phyloP scores from a whole-genome alignment of 2,329 filamentous ascomycete species.

The Coniochaeta sp. region DNA sequence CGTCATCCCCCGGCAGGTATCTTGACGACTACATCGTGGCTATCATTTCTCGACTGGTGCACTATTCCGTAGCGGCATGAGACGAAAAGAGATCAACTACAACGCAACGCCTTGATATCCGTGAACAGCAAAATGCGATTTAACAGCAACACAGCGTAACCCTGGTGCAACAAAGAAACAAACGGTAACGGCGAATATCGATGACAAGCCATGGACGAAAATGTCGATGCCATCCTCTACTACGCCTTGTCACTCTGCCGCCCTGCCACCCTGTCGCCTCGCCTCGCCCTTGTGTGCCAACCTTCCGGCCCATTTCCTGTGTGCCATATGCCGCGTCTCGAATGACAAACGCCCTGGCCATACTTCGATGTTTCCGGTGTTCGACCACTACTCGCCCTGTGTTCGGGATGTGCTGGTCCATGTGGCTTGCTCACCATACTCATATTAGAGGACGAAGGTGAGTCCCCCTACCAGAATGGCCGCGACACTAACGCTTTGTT shows the following conservation, averaged over 20 bases:
- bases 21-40: constrained; percentile 1
- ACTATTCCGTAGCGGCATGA: constrained; percentile 2
- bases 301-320: background rate
- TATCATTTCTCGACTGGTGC: constrained; percentile 1
- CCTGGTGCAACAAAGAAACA: background rate
- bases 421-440: too few species aligned
- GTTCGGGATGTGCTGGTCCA: too few species aligned
- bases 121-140: background rate
- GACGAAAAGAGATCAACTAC: background rate
- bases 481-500: background rate
- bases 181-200: background rate
- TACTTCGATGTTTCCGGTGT: background rate
- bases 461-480: background rate
- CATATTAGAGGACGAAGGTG: background rate
- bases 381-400: too few species aligned
- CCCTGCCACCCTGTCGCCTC: too few species aligned
- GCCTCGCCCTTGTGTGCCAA: background rate
- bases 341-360: background rate
- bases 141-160: background rate
- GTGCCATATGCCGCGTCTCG: background rate
- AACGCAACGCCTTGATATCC: background rate
- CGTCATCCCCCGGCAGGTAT: background rate
- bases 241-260: background rate
- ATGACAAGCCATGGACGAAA: background rate
- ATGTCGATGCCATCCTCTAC: background rate